Evolutionary conservation across 2,329 filamentous ascomycete genomes (phyloP), one percentile per base, ranked within the genome.

Genomic region (Pseudogymnoascus sp.): DNA sequence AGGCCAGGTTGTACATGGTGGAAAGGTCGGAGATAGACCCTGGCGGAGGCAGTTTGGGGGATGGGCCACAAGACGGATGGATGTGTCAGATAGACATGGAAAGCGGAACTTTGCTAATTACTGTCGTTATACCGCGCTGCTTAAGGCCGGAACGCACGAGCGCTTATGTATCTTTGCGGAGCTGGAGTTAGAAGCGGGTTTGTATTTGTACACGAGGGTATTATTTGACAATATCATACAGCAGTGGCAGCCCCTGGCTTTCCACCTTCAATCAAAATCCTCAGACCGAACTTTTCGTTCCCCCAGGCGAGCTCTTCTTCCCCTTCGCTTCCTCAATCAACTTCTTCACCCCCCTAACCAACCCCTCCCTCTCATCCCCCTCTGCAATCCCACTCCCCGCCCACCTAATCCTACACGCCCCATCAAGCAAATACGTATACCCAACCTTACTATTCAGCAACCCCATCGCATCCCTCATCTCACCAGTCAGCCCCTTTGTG

Each of bases 391-490:
- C 90, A 71, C 92, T 96, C 3, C 90, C 95, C 0, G 93, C 95
- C 95, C 95, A 99, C 64, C 95, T 84, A 69, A 99, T 96, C 76
- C 86, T 89, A 75, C 92, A 96, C 67, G 93, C 81, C 66, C 86
- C 81, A 74, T 99, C 95, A 64, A 99, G 81, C 59, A 99, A 81
- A 76, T 96, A 99, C 4, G 93, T 88, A 40, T 64, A 64, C n/a
- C 93, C 93, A 36, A 97, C 93, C 76, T 93, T 96, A 68, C 86
- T 86, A 76, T 99, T 99, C 73, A 96, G 78, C 73, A 96, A 69
- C 10, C 86, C 86, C 66, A 89, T 84, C 40, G 77, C 79, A 74
- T 88, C 85, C 62, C 82, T 79, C 63, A 88, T 83, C 63, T 85
- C 80, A 62, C 86, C 82, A 0, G 83, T 81, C 62, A 88, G 72